Evolutionary conservation across 495 filamentous ascomycete genomes (phyloP).

Genomic region (Aspergillus sclerotiicarbonarius): DNA sequence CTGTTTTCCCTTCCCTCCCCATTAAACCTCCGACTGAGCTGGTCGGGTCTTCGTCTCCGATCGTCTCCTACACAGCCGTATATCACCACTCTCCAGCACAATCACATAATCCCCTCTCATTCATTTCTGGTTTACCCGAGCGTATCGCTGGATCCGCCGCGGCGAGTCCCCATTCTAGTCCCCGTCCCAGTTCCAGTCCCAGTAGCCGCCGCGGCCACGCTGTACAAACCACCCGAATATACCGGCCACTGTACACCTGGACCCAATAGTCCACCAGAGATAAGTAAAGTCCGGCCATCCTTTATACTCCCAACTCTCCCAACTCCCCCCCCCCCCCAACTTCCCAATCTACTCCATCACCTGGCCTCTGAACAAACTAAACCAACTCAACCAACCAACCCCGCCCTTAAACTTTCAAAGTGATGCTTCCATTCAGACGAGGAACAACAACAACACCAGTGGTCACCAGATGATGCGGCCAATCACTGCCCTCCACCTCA

Average conservation of each 20-base stretch:
- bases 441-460: conserved; percentile 9
- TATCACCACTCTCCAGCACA: background rate
- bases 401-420: conserved; percentile 16
- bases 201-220: background rate
- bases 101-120: background rate
- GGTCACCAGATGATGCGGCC: conserved; percentile 11
- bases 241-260: background rate
- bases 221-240: conserved; percentile 2
- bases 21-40: background rate
- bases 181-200: too few relatives aligned
- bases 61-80: too few relatives aligned
- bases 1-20: background rate
- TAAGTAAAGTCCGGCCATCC: background rate
- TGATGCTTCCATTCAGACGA: conserved; percentile 16
- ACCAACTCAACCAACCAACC: background rate
- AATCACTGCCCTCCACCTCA: conserved; percentile 8
- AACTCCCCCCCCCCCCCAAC: background rate
- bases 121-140: conserved; percentile 2
- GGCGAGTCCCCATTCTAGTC: too few relatives aligned
- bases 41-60: background rate
- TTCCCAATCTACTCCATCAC: background rate
- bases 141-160: conserved; percentile 11
- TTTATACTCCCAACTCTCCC: conserved; percentile 1
- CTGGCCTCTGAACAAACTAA: background rate
- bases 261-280: conserved; percentile 4